Evolutionary conservation across 495 filamentous ascomycete species (phyloP).

Genomic region (Podospora pseudocomata): DNA sequence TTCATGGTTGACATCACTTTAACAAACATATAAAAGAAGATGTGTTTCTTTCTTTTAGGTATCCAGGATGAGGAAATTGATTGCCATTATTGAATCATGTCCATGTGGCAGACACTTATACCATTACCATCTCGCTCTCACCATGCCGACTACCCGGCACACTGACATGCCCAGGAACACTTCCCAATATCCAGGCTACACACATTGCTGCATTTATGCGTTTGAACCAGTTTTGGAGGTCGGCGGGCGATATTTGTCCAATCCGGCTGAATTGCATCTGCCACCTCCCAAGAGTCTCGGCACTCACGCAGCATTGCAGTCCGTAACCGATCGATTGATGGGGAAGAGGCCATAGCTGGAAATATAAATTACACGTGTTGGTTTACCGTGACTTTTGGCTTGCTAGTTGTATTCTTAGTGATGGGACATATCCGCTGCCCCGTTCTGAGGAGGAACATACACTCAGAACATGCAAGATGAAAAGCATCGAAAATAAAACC

Average conservation of each 20-base stretch:
- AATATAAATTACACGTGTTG: neutral
- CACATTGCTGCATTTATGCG: neutral
- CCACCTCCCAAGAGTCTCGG: neutral
- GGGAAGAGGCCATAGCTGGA: neutral
- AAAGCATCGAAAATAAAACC: too few species aligned
- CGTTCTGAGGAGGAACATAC: too few species aligned
- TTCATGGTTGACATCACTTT: neutral
- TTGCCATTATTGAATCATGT: neutral
- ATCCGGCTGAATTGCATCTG: neutral
- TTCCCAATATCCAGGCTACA: neutral
- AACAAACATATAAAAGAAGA: too few species aligned
- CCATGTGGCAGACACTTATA: neutral
- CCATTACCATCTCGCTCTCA: neutral
- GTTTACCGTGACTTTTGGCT: neutral
- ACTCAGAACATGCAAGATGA: too few species aligned
- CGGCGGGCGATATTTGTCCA: neutral
- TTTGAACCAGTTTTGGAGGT: neutral
- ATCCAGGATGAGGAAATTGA: neutral
- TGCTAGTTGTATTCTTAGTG: neutral
- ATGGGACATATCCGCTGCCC: too few species aligned
- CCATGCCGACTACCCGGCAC: neutral
- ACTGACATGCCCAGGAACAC: too few species aligned
- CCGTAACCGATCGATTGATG: neutral
- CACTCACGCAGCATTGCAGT: neutral
- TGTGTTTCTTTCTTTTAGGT: too few species aligned